Conservation (phyloP, 306 rosid species). For the Prunus mira region DNA sequence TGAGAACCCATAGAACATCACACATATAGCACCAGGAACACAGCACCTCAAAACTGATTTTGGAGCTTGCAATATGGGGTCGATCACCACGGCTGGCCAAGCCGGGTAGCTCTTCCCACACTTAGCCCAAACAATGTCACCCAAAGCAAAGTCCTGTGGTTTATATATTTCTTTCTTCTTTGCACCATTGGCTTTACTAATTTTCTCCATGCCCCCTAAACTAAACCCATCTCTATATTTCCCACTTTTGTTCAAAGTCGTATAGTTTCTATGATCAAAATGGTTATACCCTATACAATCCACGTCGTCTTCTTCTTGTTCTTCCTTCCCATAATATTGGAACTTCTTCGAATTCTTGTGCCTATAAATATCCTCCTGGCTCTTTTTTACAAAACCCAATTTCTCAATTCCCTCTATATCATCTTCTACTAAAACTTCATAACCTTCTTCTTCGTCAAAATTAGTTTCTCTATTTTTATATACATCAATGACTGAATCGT, state of each 20-base stretch:
- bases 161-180: slow-evolving; percentile 61
- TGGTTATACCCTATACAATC: slow-evolving; percentile 16
- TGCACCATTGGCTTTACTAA: slow-evolving; percentile 26
- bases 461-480: slow-evolving; percentile 43
- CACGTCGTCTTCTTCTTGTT: slow-evolving; percentile 15
- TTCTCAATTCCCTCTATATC: slow-evolving; percentile 25
- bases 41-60: slow-evolving; percentile 65
- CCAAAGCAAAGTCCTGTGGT: slow-evolving; percentile 82
- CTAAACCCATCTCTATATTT: slow-evolving; percentile 9
- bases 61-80: slow-evolving; percentile 84
- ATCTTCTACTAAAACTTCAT: slow-evolving; percentile 24
- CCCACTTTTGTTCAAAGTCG: slow-evolving; percentile 28
- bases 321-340: slow-evolving; percentile 26
- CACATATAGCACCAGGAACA: slow-evolving; percentile 71
- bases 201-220: slow-evolving; percentile 28
- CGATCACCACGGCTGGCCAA: slow-evolving; percentile 96
- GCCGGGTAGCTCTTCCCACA: slow-evolving; percentile 91
- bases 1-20: slow-evolving; percentile 92
- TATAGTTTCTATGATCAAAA: slow-evolving; percentile 19
- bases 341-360: slow-evolving; percentile 32
- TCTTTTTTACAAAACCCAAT: slow-evolving; percentile 27
- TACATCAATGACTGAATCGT: slow-evolving; percentile 51
- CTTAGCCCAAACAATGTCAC: slow-evolving; percentile 95
- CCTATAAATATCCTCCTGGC: slow-evolving; percentile 23
- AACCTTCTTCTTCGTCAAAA: slow-evolving; percentile 29